phyloP scores from a whole-genome alignment of 73 alveolate genomes.

The Stentor coeruleus region DNA sequence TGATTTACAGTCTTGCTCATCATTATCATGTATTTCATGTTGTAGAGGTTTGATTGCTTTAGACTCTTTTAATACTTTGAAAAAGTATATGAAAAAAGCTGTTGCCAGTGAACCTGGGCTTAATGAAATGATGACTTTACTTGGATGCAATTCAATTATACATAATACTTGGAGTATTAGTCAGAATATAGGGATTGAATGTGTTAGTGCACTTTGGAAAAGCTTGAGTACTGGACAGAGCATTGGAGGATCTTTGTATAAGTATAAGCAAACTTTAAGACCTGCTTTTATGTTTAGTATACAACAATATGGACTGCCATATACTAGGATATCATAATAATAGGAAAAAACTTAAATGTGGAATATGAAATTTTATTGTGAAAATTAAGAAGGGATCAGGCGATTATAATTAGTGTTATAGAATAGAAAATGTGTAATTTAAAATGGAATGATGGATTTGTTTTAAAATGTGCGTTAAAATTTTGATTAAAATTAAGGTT shows the following conservation, averaged over 20 bases:
- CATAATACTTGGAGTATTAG: conserved; percentile 7
- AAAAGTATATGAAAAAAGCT: conserved; percentile 3
- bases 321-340: not conserved
- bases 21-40: not conserved
- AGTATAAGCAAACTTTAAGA: not conserved
- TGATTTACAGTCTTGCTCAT: not conserved
- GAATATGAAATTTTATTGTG: too few relatives aligned
- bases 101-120: not conserved
- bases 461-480: too few relatives aligned
- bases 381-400: too few relatives aligned
- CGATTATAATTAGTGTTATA: too few relatives aligned
- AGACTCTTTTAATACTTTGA: not conserved
- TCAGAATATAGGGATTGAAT: not conserved
- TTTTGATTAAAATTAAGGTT: too few relatives aligned
- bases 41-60: not conserved
- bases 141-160: not conserved
- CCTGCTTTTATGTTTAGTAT: not conserved
- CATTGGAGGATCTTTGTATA: conserved; percentile 14
- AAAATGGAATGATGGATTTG: too few relatives aligned
- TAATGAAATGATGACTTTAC: not conserved
- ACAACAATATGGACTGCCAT: not conserved
- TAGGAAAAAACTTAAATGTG: too few relatives aligned
- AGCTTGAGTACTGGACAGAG: not conserved
- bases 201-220: not conserved
- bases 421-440: too few relatives aligned